These are phyloP conservation scores for Penicillium sp. DNA, from an alignment of 2,329 filamentous ascomycete genomes.

Conservation along the genomic window DNA sequence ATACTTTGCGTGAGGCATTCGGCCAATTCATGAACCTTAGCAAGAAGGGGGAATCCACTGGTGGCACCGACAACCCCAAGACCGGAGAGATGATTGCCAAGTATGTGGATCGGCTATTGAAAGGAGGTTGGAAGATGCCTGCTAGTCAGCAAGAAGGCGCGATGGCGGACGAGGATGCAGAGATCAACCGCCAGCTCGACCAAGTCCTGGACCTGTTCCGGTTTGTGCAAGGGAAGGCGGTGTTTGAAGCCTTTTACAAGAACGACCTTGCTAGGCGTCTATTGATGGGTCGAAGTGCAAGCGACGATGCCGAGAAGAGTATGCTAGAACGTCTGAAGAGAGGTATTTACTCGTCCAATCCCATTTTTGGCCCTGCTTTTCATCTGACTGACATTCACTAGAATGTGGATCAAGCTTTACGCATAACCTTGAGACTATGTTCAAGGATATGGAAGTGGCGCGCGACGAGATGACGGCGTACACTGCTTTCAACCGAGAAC, in stretches of 20 bases:
- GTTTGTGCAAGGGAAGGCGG: slow-evolving; percentile 95
- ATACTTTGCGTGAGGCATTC: slow-evolving; percentile 83
- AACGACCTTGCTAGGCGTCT: slow-evolving; percentile 89
- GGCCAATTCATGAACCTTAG: slow-evolving; percentile 89
- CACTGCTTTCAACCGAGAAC: slow-evolving; percentile 69
- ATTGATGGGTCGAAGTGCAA: slow-evolving; percentile 90
- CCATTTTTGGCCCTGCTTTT: slow-evolving; percentile 3
- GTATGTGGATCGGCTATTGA: slow-evolving; percentile 87
- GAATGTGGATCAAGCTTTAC: slow-evolving; percentile 96
- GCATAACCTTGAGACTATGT: slow-evolving; percentile 98
- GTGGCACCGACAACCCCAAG: slow-evolving; percentile 85
- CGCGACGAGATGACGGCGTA: slow-evolving; percentile 93
- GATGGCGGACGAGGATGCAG: slow-evolving; percentile 85
- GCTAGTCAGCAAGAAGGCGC: slow-evolving; percentile 51
- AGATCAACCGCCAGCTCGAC: slow-evolving; percentile 90
- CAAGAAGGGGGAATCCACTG: slow-evolving; percentile 72
- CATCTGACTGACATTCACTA: slow-evolving; percentile 22
- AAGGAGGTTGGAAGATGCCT: slow-evolving; percentile 78
- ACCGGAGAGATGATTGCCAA: slow-evolving; percentile 99
- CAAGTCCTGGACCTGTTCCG: slow-evolving; percentile 93
- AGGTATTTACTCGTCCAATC: slow-evolving; percentile 47
- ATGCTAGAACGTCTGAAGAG: slow-evolving; percentile 92
- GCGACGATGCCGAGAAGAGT: slow-evolving; percentile 91
- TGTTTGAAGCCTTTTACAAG: slow-evolving; percentile 99
- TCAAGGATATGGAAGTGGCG: slow-evolving; percentile 94